Evolutionary conservation across 257 asterid genomes (phyloP), one percentile per base, ranked within the genome.

Genomic region (Fraxinus cuspidata): DNA sequence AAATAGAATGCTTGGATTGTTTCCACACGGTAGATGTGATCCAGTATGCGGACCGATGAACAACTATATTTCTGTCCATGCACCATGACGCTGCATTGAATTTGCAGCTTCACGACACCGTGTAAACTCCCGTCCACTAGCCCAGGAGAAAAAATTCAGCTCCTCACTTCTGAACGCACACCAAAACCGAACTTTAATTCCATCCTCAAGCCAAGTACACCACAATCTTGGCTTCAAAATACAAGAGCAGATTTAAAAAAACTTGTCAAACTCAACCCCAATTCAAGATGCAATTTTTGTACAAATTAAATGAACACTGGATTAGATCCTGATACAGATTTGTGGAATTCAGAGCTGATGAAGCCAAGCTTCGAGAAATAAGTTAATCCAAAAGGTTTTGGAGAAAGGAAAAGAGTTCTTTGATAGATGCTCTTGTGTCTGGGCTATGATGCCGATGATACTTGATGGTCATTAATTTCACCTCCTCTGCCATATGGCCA

Each of bases 21-120:
- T 87, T 80, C 69, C 80, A 79, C 69, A 23, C 69, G 29, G 84
- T 25, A 63, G 35, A 81, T 74, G 82, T 72, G 84, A 79, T 85
- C 90, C 92, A 83, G 80, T 76, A 83, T 71, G 79, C 85, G 84
- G 85, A 85, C 80, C 40, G 81, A 77, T 85, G 87, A 86, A 83
- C 84, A 77, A 83, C 77, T 86, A 82, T 77, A 71, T 77, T 79
- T 83, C 75, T 84, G 86, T 80, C 88, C 95, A 91, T 91, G 85
- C 91, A 91, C 89, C 89, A 89, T 91, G 87, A 81, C 90, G 82
- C 91, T 90, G 83, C 93, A 88, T 78, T 80, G 88, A 27, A 87
- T 89, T 86, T 63, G 83, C 82, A 84, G 85, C 75, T 79, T 85
- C 87, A 80, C 72, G 74, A 80, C 81, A 81, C 82, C 85, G 84